Conservation (phyloP, 192 early-diverging fungal species). For the Coemansia sp. region DNA sequence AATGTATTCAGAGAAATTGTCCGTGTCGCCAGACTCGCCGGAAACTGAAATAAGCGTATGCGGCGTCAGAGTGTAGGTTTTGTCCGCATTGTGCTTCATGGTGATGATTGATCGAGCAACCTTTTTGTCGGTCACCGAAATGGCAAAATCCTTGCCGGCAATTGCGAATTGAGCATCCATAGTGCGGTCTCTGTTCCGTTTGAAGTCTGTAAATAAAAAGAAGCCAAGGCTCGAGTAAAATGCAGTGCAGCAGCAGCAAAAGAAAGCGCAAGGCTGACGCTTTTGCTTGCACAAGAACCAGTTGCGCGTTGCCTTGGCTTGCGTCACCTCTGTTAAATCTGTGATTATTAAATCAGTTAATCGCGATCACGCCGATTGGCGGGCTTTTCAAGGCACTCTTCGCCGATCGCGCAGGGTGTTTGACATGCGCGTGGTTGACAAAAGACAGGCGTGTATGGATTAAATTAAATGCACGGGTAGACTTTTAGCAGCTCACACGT, state of each 20-base stretch:
- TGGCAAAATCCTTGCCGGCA: conserved; percentile 88
- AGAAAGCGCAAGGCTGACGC: not conserved
- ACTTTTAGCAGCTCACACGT: no score
- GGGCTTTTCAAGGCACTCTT: not conserved
- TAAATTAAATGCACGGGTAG: not conserved
- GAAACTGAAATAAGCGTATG: conserved; percentile 81
- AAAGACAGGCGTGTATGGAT: not conserved
- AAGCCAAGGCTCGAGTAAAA: not conserved
- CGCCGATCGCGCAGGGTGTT: not conserved
- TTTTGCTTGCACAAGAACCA: not conserved
- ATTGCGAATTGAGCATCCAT: conserved; percentile 91
- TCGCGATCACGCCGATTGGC: not conserved
- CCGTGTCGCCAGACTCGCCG: conserved; percentile 90
- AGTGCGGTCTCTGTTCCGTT: not conserved
- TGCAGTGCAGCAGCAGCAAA: conserved; percentile 4
- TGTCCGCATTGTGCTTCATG: conserved; percentile 92
- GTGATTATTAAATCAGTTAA: not conserved
- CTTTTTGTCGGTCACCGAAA: conserved; percentile 80
- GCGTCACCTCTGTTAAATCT: not conserved
- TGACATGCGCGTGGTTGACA: not conserved
- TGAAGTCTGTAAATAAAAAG: not conserved
- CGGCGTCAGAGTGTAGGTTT: conserved; percentile 78
- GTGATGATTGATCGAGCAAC: conserved; percentile 80
- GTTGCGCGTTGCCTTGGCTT: not conserved
- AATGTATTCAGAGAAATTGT: conserved; percentile 95